These are phyloP conservation scores for Colletotrichum tamarilloi DNA, from an alignment of 2,329 filamentous ascomycete species.

Conservation along the genomic window DNA sequence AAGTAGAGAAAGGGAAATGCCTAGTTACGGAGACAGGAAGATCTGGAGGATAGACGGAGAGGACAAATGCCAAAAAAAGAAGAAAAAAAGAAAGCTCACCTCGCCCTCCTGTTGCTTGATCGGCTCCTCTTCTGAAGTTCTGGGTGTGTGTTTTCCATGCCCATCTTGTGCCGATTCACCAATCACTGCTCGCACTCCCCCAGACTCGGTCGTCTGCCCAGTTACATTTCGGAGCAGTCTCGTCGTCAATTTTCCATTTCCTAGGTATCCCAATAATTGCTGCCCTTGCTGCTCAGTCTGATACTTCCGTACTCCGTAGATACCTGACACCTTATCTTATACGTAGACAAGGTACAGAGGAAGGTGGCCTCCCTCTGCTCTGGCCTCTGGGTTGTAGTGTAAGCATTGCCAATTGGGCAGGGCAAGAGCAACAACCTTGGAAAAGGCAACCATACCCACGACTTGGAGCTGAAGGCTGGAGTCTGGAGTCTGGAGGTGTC, in stretches of 20 bases:
- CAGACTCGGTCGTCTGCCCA: slow-evolving; percentile 6
- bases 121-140: background rate
- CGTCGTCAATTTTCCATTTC: background rate
- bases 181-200: slow-evolving; percentile 8
- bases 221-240: background rate
- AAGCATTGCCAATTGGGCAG: background rate
- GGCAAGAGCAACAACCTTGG: background rate
- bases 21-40: no score
- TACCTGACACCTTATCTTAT: no score
- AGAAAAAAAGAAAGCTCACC: background rate
- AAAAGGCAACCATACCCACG: no score
- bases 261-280: background rate
- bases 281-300: background rate
- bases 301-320: no score
- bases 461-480: no score
- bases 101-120: background rate
- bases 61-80: no score
- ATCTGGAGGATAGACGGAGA: background rate
- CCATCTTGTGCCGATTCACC: background rate
- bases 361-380: background rate
- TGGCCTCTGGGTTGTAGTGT: background rate
- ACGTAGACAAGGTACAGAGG: background rate
- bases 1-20: no score
- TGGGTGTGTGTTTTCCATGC: background rate
- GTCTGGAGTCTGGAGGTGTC: no score